These are phyloP conservation scores for Fusarium lateritium DNA, from an alignment of 2,329 filamentous ascomycete species.

Conservation along the genomic window DNA sequence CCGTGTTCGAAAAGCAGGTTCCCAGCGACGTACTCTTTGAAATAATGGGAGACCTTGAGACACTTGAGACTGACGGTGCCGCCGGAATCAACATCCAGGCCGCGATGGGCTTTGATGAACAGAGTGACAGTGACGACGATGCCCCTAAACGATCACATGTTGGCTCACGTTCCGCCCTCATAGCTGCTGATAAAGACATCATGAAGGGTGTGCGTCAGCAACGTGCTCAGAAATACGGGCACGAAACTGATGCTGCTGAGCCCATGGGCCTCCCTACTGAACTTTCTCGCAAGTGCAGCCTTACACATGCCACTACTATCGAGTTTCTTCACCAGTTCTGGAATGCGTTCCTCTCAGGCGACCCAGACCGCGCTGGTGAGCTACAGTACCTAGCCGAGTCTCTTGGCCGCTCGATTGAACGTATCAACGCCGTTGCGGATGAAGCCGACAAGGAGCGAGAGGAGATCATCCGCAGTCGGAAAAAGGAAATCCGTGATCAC, in stretches of 20 bases:
- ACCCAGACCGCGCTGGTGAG: constrained; percentile 84
- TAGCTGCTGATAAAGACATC: constrained; percentile 75
- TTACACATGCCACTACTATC: constrained; percentile 91
- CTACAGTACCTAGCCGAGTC: constrained; percentile 87
- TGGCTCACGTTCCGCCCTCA: constrained; percentile 78
- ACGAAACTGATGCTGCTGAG: constrained; percentile 62
- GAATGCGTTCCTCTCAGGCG: constrained; percentile 90
- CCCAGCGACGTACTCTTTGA: constrained; percentile 76
- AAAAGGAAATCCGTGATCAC: constrained; percentile 78
- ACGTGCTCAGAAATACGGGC: constrained; percentile 70
- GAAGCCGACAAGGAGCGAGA: constrained; percentile 84
- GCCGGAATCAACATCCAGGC: constrained; percentile 72
- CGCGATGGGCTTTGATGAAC: constrained; percentile 78
- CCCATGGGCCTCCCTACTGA: constrained; percentile 69
- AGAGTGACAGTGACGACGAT: constrained; percentile 78
- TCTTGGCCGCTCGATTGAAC: constrained; percentile 79
- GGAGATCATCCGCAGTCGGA: constrained; percentile 75
- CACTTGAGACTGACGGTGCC: constrained; percentile 62
- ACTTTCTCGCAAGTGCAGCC: constrained; percentile 70
- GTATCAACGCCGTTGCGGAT: constrained; percentile 84
- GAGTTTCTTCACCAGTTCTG: constrained; percentile 99
- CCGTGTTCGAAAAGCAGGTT: constrained; percentile 77
- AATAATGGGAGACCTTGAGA: constrained; percentile 74
- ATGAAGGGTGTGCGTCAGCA: constrained; percentile 75
- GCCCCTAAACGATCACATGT: constrained; percentile 69